phyloP scores from a whole-genome alignment of 495 filamentous ascomycete species.

The Chaetomium fimeti region DNA sequence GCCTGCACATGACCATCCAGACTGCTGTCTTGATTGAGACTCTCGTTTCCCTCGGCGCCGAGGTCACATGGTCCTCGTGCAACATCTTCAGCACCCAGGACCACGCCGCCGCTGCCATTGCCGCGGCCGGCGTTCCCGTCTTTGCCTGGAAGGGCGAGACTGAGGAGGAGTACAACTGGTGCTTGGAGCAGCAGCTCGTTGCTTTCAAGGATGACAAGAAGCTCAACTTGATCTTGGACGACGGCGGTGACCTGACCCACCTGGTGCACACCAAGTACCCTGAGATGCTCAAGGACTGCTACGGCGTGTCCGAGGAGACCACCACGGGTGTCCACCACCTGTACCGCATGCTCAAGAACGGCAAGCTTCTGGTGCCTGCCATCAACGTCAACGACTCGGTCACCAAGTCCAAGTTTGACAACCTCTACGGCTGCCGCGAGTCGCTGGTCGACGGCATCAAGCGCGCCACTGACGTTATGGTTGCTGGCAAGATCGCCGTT shows the following conservation, averaged over 20 bases:
- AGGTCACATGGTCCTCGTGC: conserved; percentile 96
- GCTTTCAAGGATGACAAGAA: conserved; percentile 96
- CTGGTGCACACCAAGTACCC: conserved; percentile 98
- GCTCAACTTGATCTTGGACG: conserved; percentile 98
- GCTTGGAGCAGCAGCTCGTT: conserved; percentile 93
- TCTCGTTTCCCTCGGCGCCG: conserved; percentile 85
- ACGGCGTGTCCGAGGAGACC: conserved; percentile 97
- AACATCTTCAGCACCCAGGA: conserved; percentile 99
- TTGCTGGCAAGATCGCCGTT: conserved; percentile 96
- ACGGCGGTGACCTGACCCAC: conserved; percentile 95
- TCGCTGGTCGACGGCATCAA: conserved; percentile 99
- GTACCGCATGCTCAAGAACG: conserved; percentile 94
- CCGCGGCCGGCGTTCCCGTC: conserved; percentile 88
- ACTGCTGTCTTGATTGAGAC: conserved; percentile 99
- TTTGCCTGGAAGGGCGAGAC: conserved; percentile 99
- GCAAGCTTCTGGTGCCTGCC: conserved; percentile 85
- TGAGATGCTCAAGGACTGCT: conserved; percentile 95
- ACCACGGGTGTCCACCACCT: conserved; percentile 99
- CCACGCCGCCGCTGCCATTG: conserved; percentile 96
- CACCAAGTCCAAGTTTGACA: conserved; percentile 99
- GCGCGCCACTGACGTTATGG: conserved; percentile 99
- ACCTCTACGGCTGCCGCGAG: conserved; percentile 98
- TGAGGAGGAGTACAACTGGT: conserved; percentile 99
- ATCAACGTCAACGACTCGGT: conserved; percentile 99
- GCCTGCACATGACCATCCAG: conserved; percentile 99